Evolutionary conservation across 768 basidiomycete genomes (phyloP), one percentile per base, ranked within the genome.

Genomic region (Kwoniella dendrophila): DNA sequence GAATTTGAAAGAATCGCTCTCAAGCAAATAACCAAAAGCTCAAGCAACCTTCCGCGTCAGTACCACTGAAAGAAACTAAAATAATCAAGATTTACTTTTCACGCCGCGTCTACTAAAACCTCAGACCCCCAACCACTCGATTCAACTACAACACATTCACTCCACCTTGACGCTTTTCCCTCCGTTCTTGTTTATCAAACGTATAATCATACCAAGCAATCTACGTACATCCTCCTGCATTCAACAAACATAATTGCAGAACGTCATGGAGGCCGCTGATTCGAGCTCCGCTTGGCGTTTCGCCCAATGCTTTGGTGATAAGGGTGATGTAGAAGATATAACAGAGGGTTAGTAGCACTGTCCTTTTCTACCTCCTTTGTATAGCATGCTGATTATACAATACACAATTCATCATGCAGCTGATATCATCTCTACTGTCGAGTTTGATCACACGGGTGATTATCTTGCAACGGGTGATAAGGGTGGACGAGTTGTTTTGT

Each of bases 391-490:
- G 33, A 55, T 55, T 11, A 44, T 44, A n/a, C 64, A 43, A 44
- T 30, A 22, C 52, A 77, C 84, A 86, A 74, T 85, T 88, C 62
- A 34, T 67, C 74, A 71, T 66, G 4, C 82, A 97, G 93, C 96
- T 83, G 96, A 99, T 85, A 98, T 99, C 84, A 99, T 99, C 81
- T 98, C 96, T 51, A 96, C 95, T 63, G 96, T 98, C 79, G 96
- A 99, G 83, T 99, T 98, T 77, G 96, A 98, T 81, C 95, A 96
- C 62, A 96, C 96, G 53, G 96, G 96, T 53, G 96, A 96, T 80
- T 99, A 99, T 80, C 91, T 99, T 70, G 96, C 96, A 58, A 99
- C 96, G 0, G 96, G 96, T 66, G 96, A 99, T 84, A 99, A 99
- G 83, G 96, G 96, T 64, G 96, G 96, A 59, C 88, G 96, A 68